A percentile compares a stretch with the other conserved stretches of the same genome.
phyloP scores from a whole-genome alignment of 306 rosid genomes.

The Pyrus communis region DNA sequence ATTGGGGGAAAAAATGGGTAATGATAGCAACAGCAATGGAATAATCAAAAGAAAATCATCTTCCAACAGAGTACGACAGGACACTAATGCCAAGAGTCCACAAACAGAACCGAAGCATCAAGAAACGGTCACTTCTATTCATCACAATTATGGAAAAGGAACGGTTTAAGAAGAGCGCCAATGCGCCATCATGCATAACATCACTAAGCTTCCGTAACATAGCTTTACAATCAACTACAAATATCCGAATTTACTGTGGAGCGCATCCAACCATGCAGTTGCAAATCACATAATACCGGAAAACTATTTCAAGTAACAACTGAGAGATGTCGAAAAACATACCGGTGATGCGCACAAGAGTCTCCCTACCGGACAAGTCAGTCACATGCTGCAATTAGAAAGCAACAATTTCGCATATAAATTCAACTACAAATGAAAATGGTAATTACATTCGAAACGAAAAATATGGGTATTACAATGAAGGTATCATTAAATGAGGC shows the following conservation, averaged over 20 bases:
- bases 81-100: background rate
- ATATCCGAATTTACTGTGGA: background rate
- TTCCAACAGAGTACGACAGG: background rate
- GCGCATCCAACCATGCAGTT: background rate
- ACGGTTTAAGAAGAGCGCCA: background rate
- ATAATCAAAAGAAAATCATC: background rate
- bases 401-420: background rate
- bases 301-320: background rate
- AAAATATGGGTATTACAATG: constrained; percentile 17
- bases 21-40: no score
- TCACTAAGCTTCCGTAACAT: no score
- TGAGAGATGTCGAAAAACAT: background rate
- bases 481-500: constrained; percentile 50
- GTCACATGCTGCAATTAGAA: constrained; percentile 62
- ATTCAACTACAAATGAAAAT: background rate
- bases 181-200: background rate
- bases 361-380: constrained; percentile 87
- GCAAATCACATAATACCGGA: background rate
- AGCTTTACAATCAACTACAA: background rate
- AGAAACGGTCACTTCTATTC: background rate
- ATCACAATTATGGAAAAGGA: background rate
- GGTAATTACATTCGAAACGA: background rate
- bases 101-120: background rate
- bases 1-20: background rate
- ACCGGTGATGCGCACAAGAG: constrained; percentile 84